Evolutionary conservation across 805 yeast genomes (phyloP), one percentile per base, ranked within the genome.

Genomic region (Lachancea meyersii): DNA sequence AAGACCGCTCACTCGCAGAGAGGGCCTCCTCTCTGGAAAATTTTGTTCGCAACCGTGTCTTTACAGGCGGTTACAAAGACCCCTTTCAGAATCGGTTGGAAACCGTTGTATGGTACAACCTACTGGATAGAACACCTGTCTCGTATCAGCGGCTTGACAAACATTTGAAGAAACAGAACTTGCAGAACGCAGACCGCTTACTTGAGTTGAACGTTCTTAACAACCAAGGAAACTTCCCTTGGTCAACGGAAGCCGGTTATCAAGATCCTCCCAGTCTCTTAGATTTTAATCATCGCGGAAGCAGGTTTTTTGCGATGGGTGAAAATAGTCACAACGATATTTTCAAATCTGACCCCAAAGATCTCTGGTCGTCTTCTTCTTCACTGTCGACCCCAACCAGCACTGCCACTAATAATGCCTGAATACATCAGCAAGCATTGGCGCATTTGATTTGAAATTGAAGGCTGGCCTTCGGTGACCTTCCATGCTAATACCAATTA

Each of bases 51-150:
- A 24, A 40, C 34, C 36, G 48, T 17, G 16, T 23, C n/a, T 45
- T 45, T 19, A 32, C 27, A 8, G 44, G 40, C 11, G 43, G 28
- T 6, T 37, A 36, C 41, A 45, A 45, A 23, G 48, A 45, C 33
- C 32, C 31, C 11, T 40, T 45, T 33, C 48, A 40, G 19, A 6
- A 40, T 10, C 38, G 37, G 11, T 36, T 40, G 30, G 48, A 45
- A 23, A 34, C 44, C 2, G 31, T 33, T n/a, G 36, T 45, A 5
- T 45, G 48, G 48, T 26, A 36, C 21, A 41, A 45, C 16, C 28
- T 40, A n/a, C 30, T 45, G 13, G 45, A 40, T 26, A 22, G 38
- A 11, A 45, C 38, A 10, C 19, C 37, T 5, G 24, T 27, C 22
- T 39, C 48, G 10, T 45, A 40, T 31, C n/a, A 8, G 10, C 24